Evolutionary conservation across 2,329 filamentous ascomycete species (phyloP).

Genomic region (Fusarium burgessii): DNA sequence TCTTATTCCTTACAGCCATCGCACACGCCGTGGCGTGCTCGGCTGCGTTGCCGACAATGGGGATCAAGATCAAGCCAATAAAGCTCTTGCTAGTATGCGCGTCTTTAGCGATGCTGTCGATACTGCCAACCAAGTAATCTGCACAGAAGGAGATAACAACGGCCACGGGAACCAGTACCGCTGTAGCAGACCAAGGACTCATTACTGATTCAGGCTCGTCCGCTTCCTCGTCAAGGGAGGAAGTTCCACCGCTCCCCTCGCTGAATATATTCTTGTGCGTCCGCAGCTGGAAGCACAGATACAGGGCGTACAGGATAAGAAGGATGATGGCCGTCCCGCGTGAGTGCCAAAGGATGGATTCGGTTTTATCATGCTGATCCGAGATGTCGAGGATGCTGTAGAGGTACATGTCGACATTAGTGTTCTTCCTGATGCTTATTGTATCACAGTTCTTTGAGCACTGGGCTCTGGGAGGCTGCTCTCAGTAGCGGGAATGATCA

Average conservation of each 20-base stretch:
- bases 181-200: constrained; percentile 70
- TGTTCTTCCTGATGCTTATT: background rate
- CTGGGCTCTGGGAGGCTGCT: constrained; percentile 29
- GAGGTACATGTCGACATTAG: constrained; percentile 56
- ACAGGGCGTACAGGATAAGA: constrained; percentile 78
- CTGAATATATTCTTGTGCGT: constrained; percentile 81
- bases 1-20: constrained; percentile 81
- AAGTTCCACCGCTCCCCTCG: constrained; percentile 53
- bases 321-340: constrained; percentile 82
- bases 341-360: constrained; percentile 76
- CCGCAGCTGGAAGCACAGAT: constrained; percentile 80
- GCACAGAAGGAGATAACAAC: constrained; percentile 78
- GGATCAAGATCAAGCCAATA: constrained; percentile 83
- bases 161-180: constrained; percentile 75
- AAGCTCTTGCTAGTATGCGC: constrained; percentile 82
- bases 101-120: constrained; percentile 76
- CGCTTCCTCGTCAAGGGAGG: constrained; percentile 50
- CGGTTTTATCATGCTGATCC: constrained; percentile 55
- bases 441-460: constrained; percentile 22
- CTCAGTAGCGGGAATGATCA: constrained; percentile 81
- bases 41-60: constrained; percentile 82
- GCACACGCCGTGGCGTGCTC: constrained; percentile 87
- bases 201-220: constrained; percentile 62
- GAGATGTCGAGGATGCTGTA: constrained; percentile 71
- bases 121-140: constrained; percentile 81